Evolutionary conservation across 352 stramenopile species (phyloP), one percentile per base, ranked within the genome.

Genomic region (Pythium oligandrum): DNA sequence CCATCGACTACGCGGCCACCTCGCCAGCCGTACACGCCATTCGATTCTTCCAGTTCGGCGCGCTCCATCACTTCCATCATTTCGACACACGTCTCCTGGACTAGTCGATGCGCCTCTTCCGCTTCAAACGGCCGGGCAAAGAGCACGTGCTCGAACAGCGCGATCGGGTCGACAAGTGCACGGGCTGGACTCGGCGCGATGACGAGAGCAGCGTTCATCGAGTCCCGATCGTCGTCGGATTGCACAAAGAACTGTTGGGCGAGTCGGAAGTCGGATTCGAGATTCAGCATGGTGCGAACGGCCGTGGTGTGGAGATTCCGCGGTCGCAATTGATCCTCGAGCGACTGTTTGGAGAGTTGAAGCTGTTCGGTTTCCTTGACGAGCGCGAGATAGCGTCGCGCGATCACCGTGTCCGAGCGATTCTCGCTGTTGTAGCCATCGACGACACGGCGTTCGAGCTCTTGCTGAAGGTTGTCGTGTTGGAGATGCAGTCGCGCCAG

Each of bases 101-200:
- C 74, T 17, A 74, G 75, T 8, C 54, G 61, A 46, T 75, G 72
- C 38, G 74, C 75, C 31, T 78, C 66, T 0, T 61, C 53, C 2
- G 68, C 45, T 4, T 67, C 4, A 53, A 89, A 61, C 2, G 74
- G 74, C 5, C 60, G 59, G 0, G 46, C 49, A 30, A 77, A 72
- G 9, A 89, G 63, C 51, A 87, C 62, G 4, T 64, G 62, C 55
- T 86, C 75, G 40, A 87, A 75, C 37, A 89, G 66, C 4, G 74
- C 12, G 30, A 58, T 56, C 12, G 59, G 36, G 17, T 58, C 48
- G 42, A 61, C 44, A 39, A 45, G 33, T 26, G 17, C 17, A 26
- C 17, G 17, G 17, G 17, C 17, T 26, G 17, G 17, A 12, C 38
- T 42, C 17, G 36, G 34, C 4, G 3, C 32, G 3, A 17, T 60